Evolutionary conservation across 2,329 filamentous ascomycete genomes (phyloP), one percentile per base, ranked within the genome.

Genomic region (Rhinocladiella mackenziei): DNA sequence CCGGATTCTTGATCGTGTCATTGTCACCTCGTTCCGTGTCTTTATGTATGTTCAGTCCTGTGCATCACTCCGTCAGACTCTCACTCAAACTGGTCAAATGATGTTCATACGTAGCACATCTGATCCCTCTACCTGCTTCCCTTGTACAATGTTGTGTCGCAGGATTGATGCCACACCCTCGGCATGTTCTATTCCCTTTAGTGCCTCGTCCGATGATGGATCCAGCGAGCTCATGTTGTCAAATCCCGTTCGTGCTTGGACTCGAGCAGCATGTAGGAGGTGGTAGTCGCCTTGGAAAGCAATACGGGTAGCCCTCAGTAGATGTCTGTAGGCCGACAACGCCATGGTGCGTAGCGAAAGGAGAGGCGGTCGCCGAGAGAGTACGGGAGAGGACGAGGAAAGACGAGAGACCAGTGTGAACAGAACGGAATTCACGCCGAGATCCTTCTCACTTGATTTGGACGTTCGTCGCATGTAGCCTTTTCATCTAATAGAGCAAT

Each of bases 11-110:
- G 59, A 96, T 80, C 23, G 83, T 86, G 57, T 96, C 89, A 62
- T 98, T 98, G 67, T 97, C 86, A 41, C 92, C 89, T 54, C 87
- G 76, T 66, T 98, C 91, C 20, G 84, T 98, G 54, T 94, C 72
- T 50, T 94, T 78, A 64, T 97, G 92, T 67, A 98, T 96, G 39
- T 83, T 77, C 45, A 97, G 70, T 62, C 84, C 89, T 96, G 56
- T 54, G 57, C 26, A 11, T 7, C 11, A 17, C 17, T 39, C 31
- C 51, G 15, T 26, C 3, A 8, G 6, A n/a, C 14, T 20, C 9
- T 31, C 29, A 20, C 29, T 2, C 28, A 15, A 22, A 2, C 4
- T 28, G 4, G 17, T 26, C 23, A 59, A 30, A 54, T 32, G n/a
- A 30, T 22, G 43, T 39, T 22, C 45, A 31, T 42, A 43, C 30